Evolutionary conservation across 192 early-diverging fungal genomes (phyloP).

Genomic region (Fimicolochytrium jonesii): DNA sequence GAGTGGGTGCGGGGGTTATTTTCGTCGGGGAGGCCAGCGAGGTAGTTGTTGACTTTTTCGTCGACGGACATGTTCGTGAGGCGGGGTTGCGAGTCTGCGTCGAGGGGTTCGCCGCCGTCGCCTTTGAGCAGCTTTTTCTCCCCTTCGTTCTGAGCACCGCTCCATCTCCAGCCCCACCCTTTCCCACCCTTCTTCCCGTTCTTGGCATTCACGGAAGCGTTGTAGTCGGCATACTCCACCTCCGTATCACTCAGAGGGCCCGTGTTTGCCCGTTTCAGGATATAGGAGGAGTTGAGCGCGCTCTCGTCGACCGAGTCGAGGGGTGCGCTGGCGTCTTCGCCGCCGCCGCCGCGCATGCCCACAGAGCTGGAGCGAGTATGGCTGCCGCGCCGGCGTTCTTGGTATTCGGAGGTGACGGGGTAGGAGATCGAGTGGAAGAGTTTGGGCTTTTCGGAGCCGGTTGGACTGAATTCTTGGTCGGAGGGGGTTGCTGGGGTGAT

Average conservation of each 20-base stretch:
- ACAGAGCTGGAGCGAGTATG: conserved; percentile 20
- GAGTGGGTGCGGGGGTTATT: no score
- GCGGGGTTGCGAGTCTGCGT: no score
- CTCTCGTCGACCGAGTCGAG: neutral
- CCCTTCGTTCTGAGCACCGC: conserved; percentile 58
- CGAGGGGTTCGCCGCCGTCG: no score
- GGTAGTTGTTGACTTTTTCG: conserved; percentile 48
- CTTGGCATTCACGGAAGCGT: neutral
- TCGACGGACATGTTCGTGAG: conserved; percentile 34
- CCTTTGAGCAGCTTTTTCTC: conserved; percentile 8
- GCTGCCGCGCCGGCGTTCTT: neutral
- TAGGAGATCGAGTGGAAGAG: conserved; percentile 6
- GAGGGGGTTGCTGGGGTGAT: no score
- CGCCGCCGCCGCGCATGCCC: neutral
- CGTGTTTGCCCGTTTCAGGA: conserved; percentile 9
- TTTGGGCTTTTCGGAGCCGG: conserved; percentile 7
- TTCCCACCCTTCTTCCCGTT: conserved; percentile 3
- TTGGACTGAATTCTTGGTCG: no score
- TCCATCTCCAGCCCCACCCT: conserved; percentile 75
- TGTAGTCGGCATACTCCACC: conserved; percentile 38
- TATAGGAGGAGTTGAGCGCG: conserved; percentile 4
- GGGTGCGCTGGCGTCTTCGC: neutral
- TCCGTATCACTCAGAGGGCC: conserved; percentile 59
- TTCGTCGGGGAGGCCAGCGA: conserved; percentile 35
- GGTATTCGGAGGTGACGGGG: neutral